These are phyloP conservation scores for Dothistroma pini DNA, from an alignment of 2,329 filamentous ascomycete genomes.

Conservation along the genomic window DNA sequence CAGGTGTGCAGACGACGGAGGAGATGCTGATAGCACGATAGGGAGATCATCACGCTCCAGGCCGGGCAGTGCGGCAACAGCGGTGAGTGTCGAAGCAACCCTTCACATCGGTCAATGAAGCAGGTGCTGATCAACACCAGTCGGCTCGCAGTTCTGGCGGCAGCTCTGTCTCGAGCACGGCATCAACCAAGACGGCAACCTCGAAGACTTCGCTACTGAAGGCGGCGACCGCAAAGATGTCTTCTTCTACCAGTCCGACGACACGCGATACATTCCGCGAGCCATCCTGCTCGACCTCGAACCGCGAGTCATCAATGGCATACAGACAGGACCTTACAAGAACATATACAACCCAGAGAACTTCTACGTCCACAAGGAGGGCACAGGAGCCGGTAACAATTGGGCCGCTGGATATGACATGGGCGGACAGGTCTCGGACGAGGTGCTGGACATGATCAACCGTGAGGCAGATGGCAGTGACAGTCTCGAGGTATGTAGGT, in stretches of 20 bases:
- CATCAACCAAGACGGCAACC: conserved; percentile 94
- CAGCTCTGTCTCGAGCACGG: conserved; percentile 97
- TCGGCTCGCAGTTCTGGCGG: conserved; percentile 98
- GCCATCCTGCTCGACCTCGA: conserved; percentile 95
- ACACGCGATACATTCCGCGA: conserved; percentile 95
- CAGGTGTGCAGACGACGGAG: not conserved
- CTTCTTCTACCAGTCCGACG: conserved; percentile 98
- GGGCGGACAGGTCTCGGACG: conserved; percentile 86
- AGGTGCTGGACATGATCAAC: conserved; percentile 99
- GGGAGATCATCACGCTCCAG: conserved; percentile 99
- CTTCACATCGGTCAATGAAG: not conserved
- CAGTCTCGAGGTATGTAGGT: conserved; percentile 68
- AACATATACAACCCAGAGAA: conserved; percentile 99
- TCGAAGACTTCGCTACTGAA: conserved; percentile 96
- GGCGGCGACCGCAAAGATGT: conserved; percentile 98
- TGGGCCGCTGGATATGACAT: conserved; percentile 97
- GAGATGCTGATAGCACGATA: conserved; percentile 37
- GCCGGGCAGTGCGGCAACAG: conserved; percentile 99
- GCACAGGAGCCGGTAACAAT: conserved; percentile 92
- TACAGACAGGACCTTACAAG: conserved; percentile 89
- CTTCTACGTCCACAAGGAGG: conserved; percentile 94
- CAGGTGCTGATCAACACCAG: conserved; percentile 44
- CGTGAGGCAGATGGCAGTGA: conserved; percentile 97
- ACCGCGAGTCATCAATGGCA: conserved; percentile 86
- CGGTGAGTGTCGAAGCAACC: conserved; percentile 60